Percentiles rank a stretch among this genome's conserved stretches.
These are phyloP conservation scores for Tribonema minus DNA, from an alignment of 108 stramenopile species.

Conservation along the genomic window DNA sequence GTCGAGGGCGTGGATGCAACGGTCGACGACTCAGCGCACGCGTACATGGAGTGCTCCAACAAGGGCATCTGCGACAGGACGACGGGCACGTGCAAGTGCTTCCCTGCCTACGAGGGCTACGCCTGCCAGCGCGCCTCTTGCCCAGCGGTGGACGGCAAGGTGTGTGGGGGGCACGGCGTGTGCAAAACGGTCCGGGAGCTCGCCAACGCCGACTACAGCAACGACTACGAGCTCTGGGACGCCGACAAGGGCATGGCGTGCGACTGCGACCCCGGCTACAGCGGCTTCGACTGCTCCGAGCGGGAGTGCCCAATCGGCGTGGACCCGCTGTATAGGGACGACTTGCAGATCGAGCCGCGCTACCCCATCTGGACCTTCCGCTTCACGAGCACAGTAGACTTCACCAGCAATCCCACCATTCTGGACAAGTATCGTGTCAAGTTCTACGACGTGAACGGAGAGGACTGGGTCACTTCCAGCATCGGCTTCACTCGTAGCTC, in stretches of 20 bases:
- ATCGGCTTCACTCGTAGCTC: conserved; percentile 50
- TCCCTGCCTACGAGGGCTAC: conserved; percentile 68
- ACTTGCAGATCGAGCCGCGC: conserved; percentile 55
- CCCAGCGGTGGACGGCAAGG: too few relatives aligned
- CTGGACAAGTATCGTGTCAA: conserved; percentile 63
- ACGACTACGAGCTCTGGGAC: conserved; percentile 70
- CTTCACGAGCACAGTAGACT: conserved; percentile 8
- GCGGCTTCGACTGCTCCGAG: conserved; percentile 60
- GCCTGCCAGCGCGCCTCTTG: conserved; percentile 75
- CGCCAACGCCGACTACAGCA: conserved; percentile 52
- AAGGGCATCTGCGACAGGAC: conserved; percentile 73
- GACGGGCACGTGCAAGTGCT: conserved; percentile 69
- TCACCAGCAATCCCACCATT: too few relatives aligned
- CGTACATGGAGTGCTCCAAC: conserved; percentile 74
- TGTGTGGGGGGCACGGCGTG: conserved; percentile 49
- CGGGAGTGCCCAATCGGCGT: conserved; percentile 63
- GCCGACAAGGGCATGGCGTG: conserved; percentile 64
- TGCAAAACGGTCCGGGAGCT: conserved; percentile 53
- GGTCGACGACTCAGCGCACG: conserved; percentile 54
- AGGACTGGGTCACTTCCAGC: conserved; percentile 65
- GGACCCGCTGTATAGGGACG: conserved; percentile 68
- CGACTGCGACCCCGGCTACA: conserved; percentile 68
- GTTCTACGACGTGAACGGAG: conserved; percentile 66
- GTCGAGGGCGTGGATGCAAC: conserved; percentile 35
- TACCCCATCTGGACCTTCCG: conserved; percentile 59